Base-by-base conservation (phyloP, 371 early-diverging fungal genomes). In the Mucor irregularis region DNA sequence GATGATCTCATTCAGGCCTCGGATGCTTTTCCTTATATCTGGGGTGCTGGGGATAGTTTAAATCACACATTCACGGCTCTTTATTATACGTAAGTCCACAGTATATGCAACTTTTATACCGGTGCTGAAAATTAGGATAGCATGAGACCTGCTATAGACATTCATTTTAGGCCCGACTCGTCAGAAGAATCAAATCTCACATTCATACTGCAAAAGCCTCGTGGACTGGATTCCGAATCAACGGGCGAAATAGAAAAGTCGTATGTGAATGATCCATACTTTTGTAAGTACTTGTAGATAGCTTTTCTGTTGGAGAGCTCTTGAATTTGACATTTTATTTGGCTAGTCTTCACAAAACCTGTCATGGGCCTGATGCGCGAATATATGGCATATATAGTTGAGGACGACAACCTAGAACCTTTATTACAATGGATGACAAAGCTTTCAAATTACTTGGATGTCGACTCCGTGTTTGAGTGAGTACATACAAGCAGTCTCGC, bases 311-410 rank as follows among this genome's bases (percentile, higher is more conserved):
- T n/a, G n/a, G n/a, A n/a, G n/a, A n/a, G n/a, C n/a, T n/a, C n/a
- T n/a, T n/a, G n/a, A n/a, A n/a, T n/a, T n/a, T n/a, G n/a, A n/a
- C n/a, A n/a, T n/a, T n/a, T n/a, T n/a, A n/a, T n/a, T 46, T 29
- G 50, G 58, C 19, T 59, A 66, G 66, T 66, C 11, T 58, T 66
- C 37, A 26, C 29, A 29, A 53, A 49, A n/a, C 56, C 66, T 16
- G 19, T 61, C 5, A 43, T 33, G 31, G 61, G 54, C 8, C 22
- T 58, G 14, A 4, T 66, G 1, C 52, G 53, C 33, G 66, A 66
- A 24, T 9, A 35, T 1, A 25, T 66, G 11, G 53, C 61, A 25
- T 66, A 58, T 21, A 33, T 66, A 22, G 33, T 57, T 14, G 47
- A 61, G 16, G 66, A 61, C 29, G 62, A 54, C 25, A 37, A 44